These are phyloP conservation scores for Persicaria tinctoria DNA, from an alignment of 148 eudicot genomes.

Conservation along the genomic window DNA sequence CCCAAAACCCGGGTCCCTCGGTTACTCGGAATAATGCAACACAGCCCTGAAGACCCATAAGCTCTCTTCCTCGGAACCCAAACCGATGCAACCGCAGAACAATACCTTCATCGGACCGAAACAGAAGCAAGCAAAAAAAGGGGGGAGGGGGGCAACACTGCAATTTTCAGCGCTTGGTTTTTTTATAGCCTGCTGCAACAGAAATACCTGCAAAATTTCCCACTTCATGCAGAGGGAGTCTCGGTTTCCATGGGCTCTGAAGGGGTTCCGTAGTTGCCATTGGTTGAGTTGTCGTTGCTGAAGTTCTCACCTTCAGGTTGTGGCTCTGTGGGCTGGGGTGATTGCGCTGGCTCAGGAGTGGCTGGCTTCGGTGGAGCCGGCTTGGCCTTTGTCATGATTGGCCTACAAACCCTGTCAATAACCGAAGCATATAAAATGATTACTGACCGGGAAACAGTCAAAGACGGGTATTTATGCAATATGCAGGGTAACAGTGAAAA, in stretches of 20 bases:
- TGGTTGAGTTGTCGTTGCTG: conserved; percentile 24
- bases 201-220: conserved; percentile 3
- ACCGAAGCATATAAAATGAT: not conserved
- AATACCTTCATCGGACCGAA: not conserved
- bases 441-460: not conserved
- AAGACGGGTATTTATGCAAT: not conserved
- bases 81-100: not conserved
- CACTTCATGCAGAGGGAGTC: conserved; percentile 8
- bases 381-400: conserved; percentile 71
- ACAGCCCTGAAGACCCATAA: not conserved
- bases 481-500: not conserved
- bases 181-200: conserved; percentile 13
- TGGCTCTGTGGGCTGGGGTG: conserved; percentile 31
- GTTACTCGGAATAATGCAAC: too few relatives aligned
- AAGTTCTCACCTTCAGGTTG: conserved; percentile 34
- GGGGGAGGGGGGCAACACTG: not conserved
- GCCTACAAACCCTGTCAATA: conserved; percentile 61
- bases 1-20: too few relatives aligned
- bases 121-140: not conserved
- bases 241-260: conserved; percentile 72
- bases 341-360: conserved; percentile 45
- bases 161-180: not conserved
- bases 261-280: conserved; percentile 29
- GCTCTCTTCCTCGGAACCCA: too few relatives aligned
- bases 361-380: conserved; percentile 76